These are phyloP conservation scores for Ceratocystis cacaofunesta DNA, from an alignment of 2,329 filamentous ascomycete species.

Conservation along the genomic window DNA sequence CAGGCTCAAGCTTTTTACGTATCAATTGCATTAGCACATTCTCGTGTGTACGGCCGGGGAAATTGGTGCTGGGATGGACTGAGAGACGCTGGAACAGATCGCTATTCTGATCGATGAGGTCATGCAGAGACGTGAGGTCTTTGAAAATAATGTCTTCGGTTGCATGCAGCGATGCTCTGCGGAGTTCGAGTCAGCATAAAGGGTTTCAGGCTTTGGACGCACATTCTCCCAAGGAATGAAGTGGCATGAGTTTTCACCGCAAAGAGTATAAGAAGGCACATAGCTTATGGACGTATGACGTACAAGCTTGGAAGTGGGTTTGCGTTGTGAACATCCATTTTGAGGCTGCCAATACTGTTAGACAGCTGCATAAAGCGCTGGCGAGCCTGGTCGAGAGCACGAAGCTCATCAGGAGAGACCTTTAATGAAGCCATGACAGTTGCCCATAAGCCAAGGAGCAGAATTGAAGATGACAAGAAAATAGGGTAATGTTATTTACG, in stretches of 20 bases:
- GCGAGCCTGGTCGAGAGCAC: conserved; percentile 55
- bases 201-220: background rate
- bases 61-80: conserved; percentile 62
- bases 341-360: conserved; percentile 51
- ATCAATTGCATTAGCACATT: conserved; percentile 52
- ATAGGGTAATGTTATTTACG: background rate
- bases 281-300: conserved; percentile 18
- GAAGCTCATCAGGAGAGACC: conserved; percentile 44
- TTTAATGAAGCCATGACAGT: conserved; percentile 30
- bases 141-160: conserved; percentile 55
- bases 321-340: conserved; percentile 43
- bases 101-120: conserved; percentile 48
- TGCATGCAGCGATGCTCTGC: conserved; percentile 56
- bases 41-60: conserved; percentile 54
- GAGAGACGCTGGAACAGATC: conserved; percentile 55
- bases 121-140: conserved; percentile 52
- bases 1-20: conserved; percentile 70
- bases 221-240: background rate
- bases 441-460: background rate
- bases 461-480: background rate
- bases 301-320: conserved; percentile 56
- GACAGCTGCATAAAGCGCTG: conserved; percentile 53
- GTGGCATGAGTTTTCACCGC: background rate
- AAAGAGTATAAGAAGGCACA: background rate
- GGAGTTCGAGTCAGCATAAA: background rate